Evolutionary conservation across 306 rosid species (phyloP).

Genomic region (Cotoneaster glaucophyllus): DNA sequence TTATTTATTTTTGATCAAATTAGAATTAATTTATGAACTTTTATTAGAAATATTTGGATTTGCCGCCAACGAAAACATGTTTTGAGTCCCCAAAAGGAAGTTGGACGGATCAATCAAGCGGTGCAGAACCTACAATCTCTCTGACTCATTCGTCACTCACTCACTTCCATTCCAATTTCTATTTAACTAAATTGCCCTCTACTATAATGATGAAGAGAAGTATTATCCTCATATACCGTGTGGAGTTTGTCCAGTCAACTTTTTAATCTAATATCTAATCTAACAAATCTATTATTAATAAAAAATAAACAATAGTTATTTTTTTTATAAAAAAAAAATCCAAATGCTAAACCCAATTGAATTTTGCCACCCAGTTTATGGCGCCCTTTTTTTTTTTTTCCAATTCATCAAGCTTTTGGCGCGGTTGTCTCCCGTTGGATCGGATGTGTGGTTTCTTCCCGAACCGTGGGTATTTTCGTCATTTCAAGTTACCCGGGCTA

Average conservation of each 20-base stretch:
- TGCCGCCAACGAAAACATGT: conserved; percentile 28
- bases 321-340: not conserved
- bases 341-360: not conserved
- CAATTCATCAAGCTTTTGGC: conserved; percentile 48
- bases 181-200: accelerated
- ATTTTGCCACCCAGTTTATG: not conserved
- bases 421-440: conserved; percentile 19
- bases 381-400: conserved; percentile 42
- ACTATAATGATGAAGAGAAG: accelerated
- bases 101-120: conserved; percentile 29
- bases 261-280: too few relatives aligned
- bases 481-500: conserved; percentile 27
- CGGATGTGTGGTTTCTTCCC: not conserved
- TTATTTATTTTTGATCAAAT: too few relatives aligned
- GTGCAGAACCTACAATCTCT: not conserved
- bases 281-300: too few relatives aligned
- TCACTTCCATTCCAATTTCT: not conserved
- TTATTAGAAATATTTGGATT: not conserved
- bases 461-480: conserved; percentile 35
- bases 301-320: not conserved
- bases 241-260: accelerated
- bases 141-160: not conserved
- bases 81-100: not conserved
- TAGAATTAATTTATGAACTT: too few relatives aligned
- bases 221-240: accelerated